Percentiles rank a stretch among this genome's conserved stretches.
These are phyloP conservation scores for Mycogone perniciosa DNA, from an alignment of 2,329 filamentous ascomycete genomes.

Conservation along the genomic window DNA sequence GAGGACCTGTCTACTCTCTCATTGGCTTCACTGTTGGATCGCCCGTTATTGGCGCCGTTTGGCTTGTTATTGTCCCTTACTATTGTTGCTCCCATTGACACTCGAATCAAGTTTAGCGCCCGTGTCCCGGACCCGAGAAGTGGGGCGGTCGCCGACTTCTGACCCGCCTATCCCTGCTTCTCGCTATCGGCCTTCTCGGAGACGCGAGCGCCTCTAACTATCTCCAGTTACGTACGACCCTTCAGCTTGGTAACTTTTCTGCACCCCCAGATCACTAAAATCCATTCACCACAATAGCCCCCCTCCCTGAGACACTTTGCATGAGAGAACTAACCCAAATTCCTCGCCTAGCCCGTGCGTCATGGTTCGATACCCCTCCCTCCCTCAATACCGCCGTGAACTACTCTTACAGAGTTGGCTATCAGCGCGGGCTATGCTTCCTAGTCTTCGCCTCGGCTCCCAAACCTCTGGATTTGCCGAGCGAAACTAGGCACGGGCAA, in stretches of 20 bases:
- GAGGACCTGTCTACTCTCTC: not conserved
- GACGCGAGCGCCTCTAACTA: too few relatives aligned
- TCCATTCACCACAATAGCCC: not conserved
- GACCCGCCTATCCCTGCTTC: not conserved
- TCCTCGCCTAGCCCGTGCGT: not conserved
- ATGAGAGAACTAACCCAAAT: not conserved
- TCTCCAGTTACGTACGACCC: too few relatives aligned
- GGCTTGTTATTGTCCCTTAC: conserved; percentile 28
- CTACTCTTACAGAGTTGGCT: not conserved
- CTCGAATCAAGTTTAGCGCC: conserved; percentile 23
- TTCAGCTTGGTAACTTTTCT: too few relatives aligned
- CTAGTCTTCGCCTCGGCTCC: not conserved
- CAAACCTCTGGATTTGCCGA: not conserved
- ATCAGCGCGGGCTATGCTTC: not conserved
- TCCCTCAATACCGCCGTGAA: not conserved
- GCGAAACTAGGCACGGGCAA: not conserved
- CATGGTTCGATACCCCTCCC: not conserved
- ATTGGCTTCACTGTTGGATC: not conserved
- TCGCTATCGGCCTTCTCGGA: not conserved
- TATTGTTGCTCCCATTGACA: conserved; percentile 30
- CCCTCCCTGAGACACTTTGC: not conserved
- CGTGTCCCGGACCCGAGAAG: conserved; percentile 17
- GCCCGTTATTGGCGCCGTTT: conserved; percentile 4
- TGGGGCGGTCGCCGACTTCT: conserved; percentile 9
- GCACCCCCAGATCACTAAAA: too few relatives aligned